Base-by-base conservation (phyloP, 495 filamentous ascomycete species). In the Trichoderma orchidacearum region DNA sequence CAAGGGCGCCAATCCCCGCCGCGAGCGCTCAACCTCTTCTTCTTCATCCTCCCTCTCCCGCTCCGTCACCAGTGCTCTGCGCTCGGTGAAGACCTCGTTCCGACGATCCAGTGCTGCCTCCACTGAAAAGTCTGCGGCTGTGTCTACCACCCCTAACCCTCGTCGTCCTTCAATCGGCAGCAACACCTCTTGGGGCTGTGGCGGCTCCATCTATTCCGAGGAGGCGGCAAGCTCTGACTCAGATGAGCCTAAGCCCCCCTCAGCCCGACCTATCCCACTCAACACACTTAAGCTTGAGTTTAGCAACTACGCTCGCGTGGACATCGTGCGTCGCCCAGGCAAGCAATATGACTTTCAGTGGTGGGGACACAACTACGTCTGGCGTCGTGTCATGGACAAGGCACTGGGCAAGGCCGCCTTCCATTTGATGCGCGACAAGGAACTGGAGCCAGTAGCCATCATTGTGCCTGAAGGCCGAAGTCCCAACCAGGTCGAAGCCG, bases 271-370 rank as follows among this genome's bases (percentile, higher is more conserved):
- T 70, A 58, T 73, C 56, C 74, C 74, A 34, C 85, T 80, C 51
- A 92, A 95, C 64, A 86, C 78, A 36, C 86, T 86, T 61, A 85
- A 88, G 66, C 78, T 98, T 31, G 92, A 97, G 63, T 98, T 96
- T 68, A 93, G 89, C 56, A 98, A 98, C 71, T 98, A 98, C 65
- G 93, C 93, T 9, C 90, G 93, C 64, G 83, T 96, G 29, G 87
- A 95, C 59, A 72, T 98, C 56, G 82, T 77, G 59, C 79, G 89
- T 32, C 78, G 81, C 41, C 87, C 89, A 9, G 70, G 78, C 28
- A 87, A 83, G 61, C 72, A 79, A 29, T 95, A 95, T 68, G 86
- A 90, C 55, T 94, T 89, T 61, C 86, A 94, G 68, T 95, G 93
- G 74, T 95, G 90, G 90, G 87, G 86, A 31, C 82, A 82, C 54